Base-by-base conservation (phyloP, 768 basidiomycete species). In the Amanita thiersii region DNA sequence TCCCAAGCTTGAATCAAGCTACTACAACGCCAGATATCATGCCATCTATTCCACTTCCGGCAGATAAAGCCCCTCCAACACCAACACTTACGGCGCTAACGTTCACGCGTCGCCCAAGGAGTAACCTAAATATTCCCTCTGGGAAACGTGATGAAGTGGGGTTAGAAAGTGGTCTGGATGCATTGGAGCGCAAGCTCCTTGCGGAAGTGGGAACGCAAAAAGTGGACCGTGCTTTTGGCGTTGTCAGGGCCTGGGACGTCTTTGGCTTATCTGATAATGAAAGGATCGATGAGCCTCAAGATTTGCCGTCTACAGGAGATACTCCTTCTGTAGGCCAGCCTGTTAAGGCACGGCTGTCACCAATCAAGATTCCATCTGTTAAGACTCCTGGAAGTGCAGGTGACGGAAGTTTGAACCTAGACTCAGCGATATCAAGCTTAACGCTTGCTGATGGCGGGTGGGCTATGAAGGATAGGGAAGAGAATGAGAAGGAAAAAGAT, bases 191-290 rank as follows among this genome's bases (percentile, higher is more conserved):
- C 36, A 65, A 77, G 39, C 61, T 89, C 3, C 58, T 82, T 1
- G 77, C 75, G 0, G 77, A 87, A 51, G 85, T 88, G 5, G 86
- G 86, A 19, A 87, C 85, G 14, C 68, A 78, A 37, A 73, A 73
- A 52, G 43, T 63, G 4, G 66, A 65, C 19, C 48, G 52, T 7
- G 54, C 49, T 23, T 56, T 62, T 26, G 49, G 53, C 39, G 47
- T 50, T 15, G 57, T 61, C 5, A 62, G 64, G 46, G 62, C 60
- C 17, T 50, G 64, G 43, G 55, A 52, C 37, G 54, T 68, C 4
- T 42, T 59, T 19, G 55, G 52, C 11, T 49, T 37, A 7, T 30
- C 37, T 6, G 29, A 18, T n/a, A 18, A 17, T 9, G 20, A 18
- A 8, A 17, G 20, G 15, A 14, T 1, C 11, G 5, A 12, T 40